Base-by-base conservation (phyloP, 768 basidiomycete species). In the Paxillus ammoniavirescens region DNA sequence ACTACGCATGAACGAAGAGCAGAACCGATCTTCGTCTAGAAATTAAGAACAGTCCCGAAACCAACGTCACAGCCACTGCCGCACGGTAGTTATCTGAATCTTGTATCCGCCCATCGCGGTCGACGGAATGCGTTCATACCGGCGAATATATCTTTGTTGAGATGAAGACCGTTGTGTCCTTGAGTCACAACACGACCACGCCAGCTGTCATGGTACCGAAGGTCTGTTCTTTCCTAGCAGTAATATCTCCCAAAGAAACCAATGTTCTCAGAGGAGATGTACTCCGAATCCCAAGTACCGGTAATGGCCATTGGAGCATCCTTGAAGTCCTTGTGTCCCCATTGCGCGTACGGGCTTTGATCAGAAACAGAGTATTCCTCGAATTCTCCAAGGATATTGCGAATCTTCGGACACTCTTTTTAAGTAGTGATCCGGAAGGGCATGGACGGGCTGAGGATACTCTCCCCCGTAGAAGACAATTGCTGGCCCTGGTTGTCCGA, bases 401-500 rank as follows among this genome's bases (percentile, higher is more conserved):
- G 86, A 63, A 99, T 99, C 81, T 99, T 99, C 69, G 98, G 74
- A 72, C 97, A 99, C 68, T 98, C 97, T 70, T 99, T 26, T 97
- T 63, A 99, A 77, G 66, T 99, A 99, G 75, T 98, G 98, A 77
- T 99, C 97, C 75, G 98, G 97, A 69, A 98, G 98, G 62, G 97
- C 96, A 61, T 99, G 96, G 73, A 99, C 98, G 62, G 98, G 89
- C 73, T 99, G 97, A 47, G 98, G 79, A 70, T 96, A 98, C 74
- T 99, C 97, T 59, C 97, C 97, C 43, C 97, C 92, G 72, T 98
- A 97, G 79, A 99, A 99, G 65, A 98, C 79, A 64, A 99, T 98
- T 30, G 97, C 95, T 99, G 97, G 72, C 98, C 98, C 79, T 99
- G 97, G 72, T 98, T 99, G 73, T 98, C 97, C 13, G 93, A 96